Conservation (phyloP, 305 asterid genomes). For the Nicotiana rustica region DNA sequence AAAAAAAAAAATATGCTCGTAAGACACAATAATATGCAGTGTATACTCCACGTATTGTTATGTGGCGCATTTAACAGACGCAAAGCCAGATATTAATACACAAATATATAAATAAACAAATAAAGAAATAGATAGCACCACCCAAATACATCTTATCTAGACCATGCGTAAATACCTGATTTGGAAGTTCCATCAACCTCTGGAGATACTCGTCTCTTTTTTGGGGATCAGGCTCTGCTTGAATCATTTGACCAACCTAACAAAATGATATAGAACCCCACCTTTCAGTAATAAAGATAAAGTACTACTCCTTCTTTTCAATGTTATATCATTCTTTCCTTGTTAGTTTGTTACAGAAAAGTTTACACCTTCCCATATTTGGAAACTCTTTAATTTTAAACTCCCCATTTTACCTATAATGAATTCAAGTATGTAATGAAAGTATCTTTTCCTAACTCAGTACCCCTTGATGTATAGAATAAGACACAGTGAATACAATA, state of each 20-base stretch:
- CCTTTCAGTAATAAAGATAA: conserved; percentile 9
- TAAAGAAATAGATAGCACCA: neutral
- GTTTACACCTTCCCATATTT: neutral
- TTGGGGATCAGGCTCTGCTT: conserved; percentile 89
- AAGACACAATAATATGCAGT: conserved; percentile 39
- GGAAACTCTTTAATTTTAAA: neutral
- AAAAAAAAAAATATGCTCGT: conserved; percentile 38
- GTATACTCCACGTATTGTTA: neutral
- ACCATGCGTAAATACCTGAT: conserved; percentile 59
- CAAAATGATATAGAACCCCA: neutral
- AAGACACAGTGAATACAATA: neutral
- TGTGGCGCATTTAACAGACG: neutral
- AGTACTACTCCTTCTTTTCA: neutral
- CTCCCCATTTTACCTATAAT: neutral
- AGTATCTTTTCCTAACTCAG: neutral
- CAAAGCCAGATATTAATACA: neutral
- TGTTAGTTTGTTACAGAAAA: neutral
- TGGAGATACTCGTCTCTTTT: conserved; percentile 89
- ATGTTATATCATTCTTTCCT: neutral
- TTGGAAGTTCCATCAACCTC: conserved; percentile 95
- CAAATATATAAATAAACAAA: neutral
- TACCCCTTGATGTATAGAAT: neutral
- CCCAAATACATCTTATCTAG: conserved; percentile 26
- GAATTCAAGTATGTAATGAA: neutral
- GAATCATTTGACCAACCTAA: conserved; percentile 96